Evolutionary conservation across 768 basidiomycete genomes (phyloP), one percentile per base, ranked within the genome.

Genomic region (Tricholoma sp.): DNA sequence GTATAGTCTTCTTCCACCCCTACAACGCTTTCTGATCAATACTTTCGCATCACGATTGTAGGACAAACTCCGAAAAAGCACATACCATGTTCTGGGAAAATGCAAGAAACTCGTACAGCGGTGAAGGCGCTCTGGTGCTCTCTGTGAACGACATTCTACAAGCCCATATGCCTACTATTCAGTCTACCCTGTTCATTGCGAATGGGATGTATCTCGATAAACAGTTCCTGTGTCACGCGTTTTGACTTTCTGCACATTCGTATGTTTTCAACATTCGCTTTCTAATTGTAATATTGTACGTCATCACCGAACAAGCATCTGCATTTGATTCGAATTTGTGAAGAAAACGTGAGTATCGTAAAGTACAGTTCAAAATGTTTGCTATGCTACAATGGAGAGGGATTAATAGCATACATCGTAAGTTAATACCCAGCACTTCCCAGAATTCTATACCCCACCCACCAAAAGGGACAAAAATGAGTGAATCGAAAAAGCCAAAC

Each of bases 1-100:
- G 6, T 54, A 32, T 32, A 37, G 6, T 12, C 35, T 14, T 3
- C 24, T 5, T 3, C 5, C 3, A 2, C 24, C 5, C 2, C 24
- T 27, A 27, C 24, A 27, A 5, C 24, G 24, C 5, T 14, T 16
- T 4, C 12, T 3, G 35, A 35, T n/a, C n/a, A n/a, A n/a, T n/a
- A 37, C 12, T 16, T 31, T 45, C 14, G 31, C 18, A 19, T 8
- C n/a, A 18, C 37, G 8, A 2, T 19, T 9, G 27, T 19, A 46
- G 39, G 6, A 9, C 29, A 14, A 41, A 10, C 8, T 50, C 39
- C 8, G 50, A 43, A 18, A 41, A 16, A 6, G 11, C 43, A 8
- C 52, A 54, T 8, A 21, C 52, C 0, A 22, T 31, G 14, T 60
- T 65, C 51, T 65, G 64, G 64, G 54, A 50, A 3, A 54, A 53